phyloP scores from a whole-genome alignment of 768 basidiomycete genomes.

The Hericium alpestre region DNA sequence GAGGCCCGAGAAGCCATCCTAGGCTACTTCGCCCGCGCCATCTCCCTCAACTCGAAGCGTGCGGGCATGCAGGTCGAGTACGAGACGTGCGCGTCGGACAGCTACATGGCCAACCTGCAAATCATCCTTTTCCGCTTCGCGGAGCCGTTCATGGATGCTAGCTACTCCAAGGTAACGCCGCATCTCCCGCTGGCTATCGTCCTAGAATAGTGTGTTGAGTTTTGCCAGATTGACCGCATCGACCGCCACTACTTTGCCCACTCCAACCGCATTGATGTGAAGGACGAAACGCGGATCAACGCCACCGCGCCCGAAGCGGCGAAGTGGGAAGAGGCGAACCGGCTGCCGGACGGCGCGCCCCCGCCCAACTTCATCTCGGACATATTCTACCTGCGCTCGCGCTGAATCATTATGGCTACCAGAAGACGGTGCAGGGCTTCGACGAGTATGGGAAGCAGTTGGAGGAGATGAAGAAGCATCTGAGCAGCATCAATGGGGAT shows the following conservation, averaged over 20 bases:
- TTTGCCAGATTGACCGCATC: constrained; percentile 73
- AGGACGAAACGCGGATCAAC: constrained; percentile 88
- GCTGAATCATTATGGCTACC: constrained; percentile 81
- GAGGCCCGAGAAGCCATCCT: constrained; percentile 74
- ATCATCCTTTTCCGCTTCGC: constrained; percentile 75
- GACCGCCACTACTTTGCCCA: constrained; percentile 74
- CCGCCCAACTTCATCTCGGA: constrained; percentile 90
- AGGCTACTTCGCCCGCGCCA: constrained; percentile 65
- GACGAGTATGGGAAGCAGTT: constrained; percentile 64
- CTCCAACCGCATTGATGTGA: constrained; percentile 62
- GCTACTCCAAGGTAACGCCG: constrained; percentile 64
- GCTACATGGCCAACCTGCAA: constrained; percentile 88
- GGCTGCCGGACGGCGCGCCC: constrained; percentile 27
- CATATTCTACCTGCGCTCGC: constrained; percentile 84
- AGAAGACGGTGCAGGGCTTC: constrained; percentile 69
- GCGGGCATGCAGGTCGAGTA: constrained; percentile 91
- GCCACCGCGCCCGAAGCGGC: constrained; percentile 82
- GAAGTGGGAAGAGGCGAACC: constrained; percentile 52
- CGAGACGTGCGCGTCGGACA: constrained; percentile 77
- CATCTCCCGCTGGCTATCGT: neutral
- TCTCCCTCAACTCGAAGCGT: constrained; percentile 72
- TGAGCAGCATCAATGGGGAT: constrained; percentile 68
- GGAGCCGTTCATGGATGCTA: constrained; percentile 91
- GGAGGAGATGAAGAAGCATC: constrained; percentile 66
- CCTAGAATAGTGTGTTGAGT: neutral